These are phyloP conservation scores for Whalleya microplaca DNA, from an alignment of 2,329 filamentous ascomycete genomes.

Conservation along the genomic window DNA sequence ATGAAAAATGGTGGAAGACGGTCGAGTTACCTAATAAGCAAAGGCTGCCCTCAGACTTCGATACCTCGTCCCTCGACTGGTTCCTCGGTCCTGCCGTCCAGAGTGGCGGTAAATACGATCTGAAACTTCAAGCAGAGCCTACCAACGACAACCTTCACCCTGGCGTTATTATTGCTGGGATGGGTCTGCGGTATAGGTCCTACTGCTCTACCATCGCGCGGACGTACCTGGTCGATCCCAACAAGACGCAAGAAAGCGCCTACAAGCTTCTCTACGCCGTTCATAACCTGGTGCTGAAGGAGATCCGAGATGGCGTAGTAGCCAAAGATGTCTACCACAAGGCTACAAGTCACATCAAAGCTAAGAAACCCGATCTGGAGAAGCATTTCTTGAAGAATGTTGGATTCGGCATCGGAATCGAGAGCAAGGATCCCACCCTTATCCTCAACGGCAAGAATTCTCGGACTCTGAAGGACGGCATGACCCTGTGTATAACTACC, in stretches of 20 bases:
- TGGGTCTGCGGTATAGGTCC: slow-evolving; percentile 93
- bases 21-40: slow-evolving; percentile 69
- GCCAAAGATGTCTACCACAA: slow-evolving; percentile 93
- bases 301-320: slow-evolving; percentile 81
- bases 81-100: slow-evolving; percentile 88
- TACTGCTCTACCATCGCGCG: slow-evolving; percentile 92
- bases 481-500: slow-evolving; percentile 91
- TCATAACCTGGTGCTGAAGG: slow-evolving; percentile 88
- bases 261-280: slow-evolving; percentile 87
- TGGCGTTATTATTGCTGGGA: slow-evolving; percentile 88
- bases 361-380: slow-evolving; percentile 93
- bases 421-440: slow-evolving; percentile 82
- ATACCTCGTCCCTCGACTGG: slow-evolving; percentile 90
- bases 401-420: slow-evolving; percentile 89
- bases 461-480: slow-evolving; percentile 86
- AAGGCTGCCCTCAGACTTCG: slow-evolving; percentile 86
- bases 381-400: slow-evolving; percentile 94
- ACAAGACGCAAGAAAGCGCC: slow-evolving; percentile 91
- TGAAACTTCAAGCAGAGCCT: slow-evolving; percentile 77
- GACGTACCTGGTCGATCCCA: slow-evolving; percentile 95
- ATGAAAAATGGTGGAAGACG: slow-evolving; percentile 89
- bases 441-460: slow-evolving; percentile 85
- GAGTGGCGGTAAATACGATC: slow-evolving; percentile 93
- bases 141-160: slow-evolving; percentile 84
- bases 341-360: slow-evolving; percentile 76